Evolutionary conservation across 257 asterid species (phyloP), one percentile per base, ranked within the genome.

Genomic region (Cinchona pubescens): DNA sequence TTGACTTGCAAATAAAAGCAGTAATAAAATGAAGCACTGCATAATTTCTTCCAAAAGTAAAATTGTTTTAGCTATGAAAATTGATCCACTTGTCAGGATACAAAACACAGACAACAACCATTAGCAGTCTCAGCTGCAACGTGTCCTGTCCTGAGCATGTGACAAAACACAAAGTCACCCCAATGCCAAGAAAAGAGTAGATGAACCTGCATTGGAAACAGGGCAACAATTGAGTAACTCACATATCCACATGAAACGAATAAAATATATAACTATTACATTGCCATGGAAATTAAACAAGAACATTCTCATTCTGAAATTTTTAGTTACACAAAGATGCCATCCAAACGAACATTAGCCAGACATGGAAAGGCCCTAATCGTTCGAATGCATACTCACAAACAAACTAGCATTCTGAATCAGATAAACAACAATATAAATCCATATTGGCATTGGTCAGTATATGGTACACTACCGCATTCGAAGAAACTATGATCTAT

Each of bases 61-160:
- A 5, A 32, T 10, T 35, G 10, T 19, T 23, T 9, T 1, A 32
- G 23, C 7, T 3, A 16, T 10, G 19, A 66, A 38, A 61, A 49
- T 27, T 18, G 8, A 3, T 15, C 66, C 23, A 51, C 16, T 58
- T 1, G 35, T n/a, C 21, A 75, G 78, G 85, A 82, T 82, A 82
- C 85, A 55, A 66, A 71, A 71, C 79, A 82, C 30, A 82, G 83
- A 42, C 86, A 82, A 34, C 75, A 82, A 19, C 81, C 86, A 34
- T 79, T 79, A 30, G 74, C 75, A 60, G 86, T 82, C 76, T 82
- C 83, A 25, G 83, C 81, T 61, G 86, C 83, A 75, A 82, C 73
- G 62, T 82, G 83, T 67, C 86, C n/a, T n/a, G n/a, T n/a, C n/a
- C 86, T 15, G 83, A 79, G 82, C 86, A 82, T 29, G 83, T 60